These are phyloP conservation scores for Auriscalpium microsporum DNA, from an alignment of 768 basidiomycete species.

Conservation along the genomic window DNA sequence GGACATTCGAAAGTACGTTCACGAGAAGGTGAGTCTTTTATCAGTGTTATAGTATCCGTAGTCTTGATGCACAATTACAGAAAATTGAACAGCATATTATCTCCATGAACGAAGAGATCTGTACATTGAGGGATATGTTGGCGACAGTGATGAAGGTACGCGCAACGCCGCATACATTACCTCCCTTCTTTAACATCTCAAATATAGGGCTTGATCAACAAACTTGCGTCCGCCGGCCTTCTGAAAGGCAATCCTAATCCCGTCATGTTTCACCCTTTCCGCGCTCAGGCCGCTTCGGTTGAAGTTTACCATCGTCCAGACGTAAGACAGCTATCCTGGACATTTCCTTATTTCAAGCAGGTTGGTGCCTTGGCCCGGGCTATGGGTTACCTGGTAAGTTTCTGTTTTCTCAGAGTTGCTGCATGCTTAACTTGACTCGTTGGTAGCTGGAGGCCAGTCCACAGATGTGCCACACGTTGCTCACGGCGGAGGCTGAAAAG, in stretches of 20 bases:
- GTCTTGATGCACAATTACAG: constrained; percentile 27
- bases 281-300: constrained; percentile 36
- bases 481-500: constrained; percentile 40
- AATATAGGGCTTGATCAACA: background rate
- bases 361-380: constrained; percentile 62
- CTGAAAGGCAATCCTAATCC: constrained; percentile 45
- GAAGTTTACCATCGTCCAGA: constrained; percentile 25
- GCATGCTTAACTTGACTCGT: constrained; percentile 1
- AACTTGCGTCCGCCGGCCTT: constrained; percentile 23
- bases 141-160: constrained; percentile 68
- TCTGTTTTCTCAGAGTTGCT: background rate
- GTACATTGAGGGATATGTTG: constrained; percentile 58
- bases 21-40: constrained; percentile 58
- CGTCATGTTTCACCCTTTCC: constrained; percentile 58
- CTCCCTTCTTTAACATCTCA: background rate
- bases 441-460: constrained; percentile 75
- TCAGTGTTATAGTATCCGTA: background rate
- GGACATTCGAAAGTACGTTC: constrained; percentile 79
- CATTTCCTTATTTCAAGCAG: constrained; percentile 40
- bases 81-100: constrained; percentile 74
- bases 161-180: background rate
- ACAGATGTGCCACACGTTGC: constrained; percentile 62
- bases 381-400: constrained; percentile 79
- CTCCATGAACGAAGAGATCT: constrained; percentile 58
- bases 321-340: constrained; percentile 35